Base-by-base conservation (phyloP, 2,329 filamentous ascomycete genomes). In the Didymosphaeria variabile region DNA sequence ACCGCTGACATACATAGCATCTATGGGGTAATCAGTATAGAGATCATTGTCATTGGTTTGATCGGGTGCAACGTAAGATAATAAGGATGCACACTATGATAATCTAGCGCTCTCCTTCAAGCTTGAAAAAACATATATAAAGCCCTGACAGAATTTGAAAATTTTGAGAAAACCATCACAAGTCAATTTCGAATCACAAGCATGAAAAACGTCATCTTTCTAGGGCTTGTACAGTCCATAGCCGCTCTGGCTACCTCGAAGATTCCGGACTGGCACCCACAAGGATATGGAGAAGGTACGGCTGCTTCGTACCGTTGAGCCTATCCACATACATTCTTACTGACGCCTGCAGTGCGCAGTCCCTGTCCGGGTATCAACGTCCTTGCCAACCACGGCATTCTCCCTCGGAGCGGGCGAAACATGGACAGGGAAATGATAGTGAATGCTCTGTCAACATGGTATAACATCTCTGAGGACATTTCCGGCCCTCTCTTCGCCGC, bases 341-440 rank as follows among this genome's bases (percentile, higher is more conserved):
- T 31, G 17, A 29, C 23, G 13, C 15, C 2, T 31, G 8, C 23
- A 49, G 46, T 49, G 23, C 46, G 46, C 17, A n/a, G 26, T 17
- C 46, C 46, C 23, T 49, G 46, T 32, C 46, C 46, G 15, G 46
- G 46, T 5, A 49, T 49, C 46, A 49, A 49, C 5, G 46, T 49
- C 1, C 23, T 49, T 13, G 21, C 46, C 8, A 49, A 49, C 26
- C 46, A 49, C n/a, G 46, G 17, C 13, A 49, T 49, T 5, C 8
- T 49, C 0, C 46, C 46, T 49, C 46, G 26, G 23, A 49, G 4
- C 17, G 46, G 46, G 5, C 19, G 29, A 8, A 49, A 49, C 46
- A 5, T 49, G 23, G 26, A 49, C 8, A 23, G 46, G 8, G 15
- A 31, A 32, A 15, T 49, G 15, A 31, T 49, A 13, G 23, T 31